Evolutionary conservation across 2,329 filamentous ascomycete genomes (phyloP), one percentile per base, ranked within the genome.

Genomic region (Penicillium janthinellum): DNA sequence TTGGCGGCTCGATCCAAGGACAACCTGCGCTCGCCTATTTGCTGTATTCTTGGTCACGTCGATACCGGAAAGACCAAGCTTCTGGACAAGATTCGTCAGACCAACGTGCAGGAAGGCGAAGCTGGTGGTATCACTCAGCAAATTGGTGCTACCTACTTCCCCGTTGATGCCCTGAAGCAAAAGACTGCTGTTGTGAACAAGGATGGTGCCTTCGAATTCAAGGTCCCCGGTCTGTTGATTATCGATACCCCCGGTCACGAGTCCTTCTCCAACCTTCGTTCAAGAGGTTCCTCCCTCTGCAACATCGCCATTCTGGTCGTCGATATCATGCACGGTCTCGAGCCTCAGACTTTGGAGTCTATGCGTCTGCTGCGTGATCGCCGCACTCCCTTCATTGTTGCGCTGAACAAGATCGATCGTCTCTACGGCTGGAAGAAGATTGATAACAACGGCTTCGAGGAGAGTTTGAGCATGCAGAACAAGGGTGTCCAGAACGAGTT

Each of bases 31-130:
- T 98, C 95, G 42, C 95, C 95, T 55, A 99, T 99, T 79, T 98
- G 95, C 84, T 98, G 94, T 89, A 99, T 99, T 85, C 87, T 99
- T 65, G 95, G 95, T 72, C 95, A 99, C 86, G 95, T 99, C 86
- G 95, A 99, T 88, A 99, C 96, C 48, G 95, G 95, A 77, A 99
- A 99, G 83, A 99, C 95, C n/a, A 99, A 98, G 82, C 83, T 99
- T 64, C 85, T 99, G 59, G 95, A 99, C 83, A 99, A 99, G 83
- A 91, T 99, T 73, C 90, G 95, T 72, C 92, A 97, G 78, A 98
- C 95, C 59, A 98, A 99, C 74, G 95, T 99, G 38, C 96, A 99
- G 75, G 95, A 98, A 80, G 95, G 95, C 72, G 95, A 99, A 86
- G 96, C 95, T 42, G 96, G 95, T 84, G 95, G 95, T 88, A 99